These are phyloP conservation scores for Talaromyces adpressus DNA, from an alignment of 495 filamentous ascomycete genomes.

Conservation along the genomic window DNA sequence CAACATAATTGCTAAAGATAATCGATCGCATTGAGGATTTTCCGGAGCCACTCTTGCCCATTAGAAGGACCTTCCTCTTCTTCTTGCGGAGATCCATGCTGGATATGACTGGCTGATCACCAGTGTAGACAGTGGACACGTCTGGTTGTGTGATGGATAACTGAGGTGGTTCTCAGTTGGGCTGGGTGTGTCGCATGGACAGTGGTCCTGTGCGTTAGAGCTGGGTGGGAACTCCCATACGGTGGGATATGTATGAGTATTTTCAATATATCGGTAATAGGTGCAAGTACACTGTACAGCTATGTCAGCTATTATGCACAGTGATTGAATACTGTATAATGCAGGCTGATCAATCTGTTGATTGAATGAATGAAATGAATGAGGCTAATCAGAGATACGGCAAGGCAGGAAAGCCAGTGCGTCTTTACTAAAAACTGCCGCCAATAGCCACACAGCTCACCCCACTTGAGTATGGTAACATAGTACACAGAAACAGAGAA, in stretches of 20 bases:
- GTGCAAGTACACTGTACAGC: not conserved
- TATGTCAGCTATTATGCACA: not conserved
- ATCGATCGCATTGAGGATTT: constrained; percentile 98
- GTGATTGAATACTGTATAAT: not conserved
- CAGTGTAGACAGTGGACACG: not conserved
- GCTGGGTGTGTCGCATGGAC: not conserved
- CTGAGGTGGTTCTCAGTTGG: not conserved
- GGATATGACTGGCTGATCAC: not conserved
- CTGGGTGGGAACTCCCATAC: not conserved
- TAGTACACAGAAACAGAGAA: not conserved
- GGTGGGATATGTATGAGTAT: not conserved
- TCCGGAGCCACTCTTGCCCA: constrained; percentile 97
- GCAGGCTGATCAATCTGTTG: too few species aligned
- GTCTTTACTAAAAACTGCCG: not conserved
- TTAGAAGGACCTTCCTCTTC: constrained; percentile 52
- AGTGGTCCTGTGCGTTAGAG: not conserved
- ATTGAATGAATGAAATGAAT: not conserved
- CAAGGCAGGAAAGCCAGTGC: constrained; percentile 2
- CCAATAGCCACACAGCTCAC: not conserved
- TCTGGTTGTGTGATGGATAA: not conserved
- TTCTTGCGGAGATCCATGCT: constrained; percentile 43
- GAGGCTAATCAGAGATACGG: not conserved
- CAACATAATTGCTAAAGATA: constrained; percentile 97
- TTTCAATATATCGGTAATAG: not conserved
- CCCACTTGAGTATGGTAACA: not conserved